These are phyloP conservation scores for Microbotryum scabiosae DNA, from an alignment of 1,284 basidiomycete genomes.

Conservation along the genomic window DNA sequence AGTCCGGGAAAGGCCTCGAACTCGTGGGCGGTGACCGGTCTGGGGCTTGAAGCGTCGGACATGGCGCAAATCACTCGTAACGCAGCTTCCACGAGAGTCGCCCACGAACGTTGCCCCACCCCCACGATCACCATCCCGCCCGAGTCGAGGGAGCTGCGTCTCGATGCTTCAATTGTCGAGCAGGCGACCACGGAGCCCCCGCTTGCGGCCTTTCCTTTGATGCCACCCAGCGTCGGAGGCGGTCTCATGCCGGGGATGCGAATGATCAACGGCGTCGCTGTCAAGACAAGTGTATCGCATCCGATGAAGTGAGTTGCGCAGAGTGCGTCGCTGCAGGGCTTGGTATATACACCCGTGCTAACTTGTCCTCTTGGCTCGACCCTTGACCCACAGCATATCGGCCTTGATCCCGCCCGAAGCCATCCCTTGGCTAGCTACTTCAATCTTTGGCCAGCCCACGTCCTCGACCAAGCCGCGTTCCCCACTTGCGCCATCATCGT, in stretches of 20 bases:
- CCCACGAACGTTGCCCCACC: too few species aligned
- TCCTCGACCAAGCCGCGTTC: neutral
- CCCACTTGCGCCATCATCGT: neutral
- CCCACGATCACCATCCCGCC: slow-evolving; percentile 4
- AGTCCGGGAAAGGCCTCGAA: too few species aligned
- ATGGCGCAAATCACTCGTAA: too few species aligned
- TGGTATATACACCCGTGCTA: too few species aligned
- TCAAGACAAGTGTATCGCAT: slow-evolving; percentile 33
- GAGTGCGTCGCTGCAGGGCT: too few species aligned
- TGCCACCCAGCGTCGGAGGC: neutral
- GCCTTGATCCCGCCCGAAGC: slow-evolving; percentile 33
- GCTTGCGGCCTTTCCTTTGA: neutral
- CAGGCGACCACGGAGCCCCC: slow-evolving; percentile 1
- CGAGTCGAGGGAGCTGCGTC: neutral
- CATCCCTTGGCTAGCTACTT: slow-evolving; percentile 8
- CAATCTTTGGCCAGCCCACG: neutral
- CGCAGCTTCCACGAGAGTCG: too few species aligned
- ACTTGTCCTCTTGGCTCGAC: neutral
- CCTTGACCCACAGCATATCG: slow-evolving; percentile 20
- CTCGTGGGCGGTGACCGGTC: too few species aligned
- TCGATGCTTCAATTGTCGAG: neutral
- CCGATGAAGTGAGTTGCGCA: slow-evolving; percentile 29
- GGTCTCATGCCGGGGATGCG: slow-evolving; percentile 18
- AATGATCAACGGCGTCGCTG: slow-evolving; percentile 23
- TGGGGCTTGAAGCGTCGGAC: too few species aligned